phyloP scores from a whole-genome alignment of 2,329 filamentous ascomycete species.

The Nothomitra cinnamomea region DNA sequence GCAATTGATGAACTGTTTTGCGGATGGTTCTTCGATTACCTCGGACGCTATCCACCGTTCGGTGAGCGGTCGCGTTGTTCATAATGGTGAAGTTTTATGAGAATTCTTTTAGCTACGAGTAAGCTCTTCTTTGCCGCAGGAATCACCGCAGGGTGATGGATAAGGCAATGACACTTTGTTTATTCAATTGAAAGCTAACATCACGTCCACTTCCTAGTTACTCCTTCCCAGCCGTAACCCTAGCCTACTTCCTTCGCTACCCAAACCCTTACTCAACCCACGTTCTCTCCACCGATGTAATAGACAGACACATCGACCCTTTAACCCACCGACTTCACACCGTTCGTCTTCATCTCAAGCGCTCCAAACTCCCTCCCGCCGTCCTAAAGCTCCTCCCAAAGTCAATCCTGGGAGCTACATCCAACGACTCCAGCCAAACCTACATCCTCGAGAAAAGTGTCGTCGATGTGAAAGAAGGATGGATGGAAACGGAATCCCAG shows the following conservation, averaged over 20 bases:
- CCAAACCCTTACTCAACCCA: slow-evolving; percentile 49
- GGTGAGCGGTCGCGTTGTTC: background rate
- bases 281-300: slow-evolving; percentile 49
- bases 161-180: too few species aligned
- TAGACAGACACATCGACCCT: slow-evolving; percentile 43
- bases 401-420: slow-evolving; percentile 37
- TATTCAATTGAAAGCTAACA: slow-evolving; percentile 31
- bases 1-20: background rate
- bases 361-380: slow-evolving; percentile 42
- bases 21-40: background rate
- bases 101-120: slow-evolving; percentile 12
- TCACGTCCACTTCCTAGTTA: slow-evolving; percentile 21
- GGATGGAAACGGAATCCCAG: slow-evolving; percentile 47
- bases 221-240: slow-evolving; percentile 45
- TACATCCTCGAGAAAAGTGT: slow-evolving; percentile 47
- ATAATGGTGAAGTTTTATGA: slow-evolving; percentile 34
- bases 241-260: slow-evolving; percentile 53
- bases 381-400: slow-evolving; percentile 44
- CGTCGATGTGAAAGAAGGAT: slow-evolving; percentile 43
- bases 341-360: slow-evolving; percentile 43
- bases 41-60: background rate
- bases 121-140: background rate
- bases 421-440: slow-evolving; percentile 41
- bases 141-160: too few species aligned
- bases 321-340: slow-evolving; percentile 42